Evolutionary conservation across 352 stramenopile species (phyloP), one percentile per base, ranked within the genome.

Genomic region (Phytophthora lateralis): DNA sequence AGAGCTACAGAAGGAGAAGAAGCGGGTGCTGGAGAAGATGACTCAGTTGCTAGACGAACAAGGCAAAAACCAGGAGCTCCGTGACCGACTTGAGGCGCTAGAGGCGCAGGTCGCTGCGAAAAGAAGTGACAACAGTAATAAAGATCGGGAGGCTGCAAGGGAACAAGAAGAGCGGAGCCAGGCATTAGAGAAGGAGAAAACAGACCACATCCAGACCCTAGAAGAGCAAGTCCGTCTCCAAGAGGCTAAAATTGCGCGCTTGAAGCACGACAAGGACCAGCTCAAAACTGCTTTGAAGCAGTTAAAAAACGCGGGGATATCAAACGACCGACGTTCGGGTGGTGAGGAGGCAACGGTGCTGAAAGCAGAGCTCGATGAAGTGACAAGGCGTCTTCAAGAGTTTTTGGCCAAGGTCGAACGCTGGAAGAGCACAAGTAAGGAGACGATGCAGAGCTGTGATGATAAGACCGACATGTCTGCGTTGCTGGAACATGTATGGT

Each of bases 1-100:
- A 14, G 75, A 89, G 44, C 50, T 93, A 4, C 72, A 89, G 46
- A 80, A 78, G 5, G 84, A 93, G 47, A 89, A 91, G 62, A 82
- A 82, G 56, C 78, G 75, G 17, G 78, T 88, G 37, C 53, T 90
- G 38, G 65, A 88, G 26, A 90, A 89, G 54, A 89, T 87, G 76
- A 82, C 78, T 2, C 75, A 85, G 27, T 47, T 91, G 15, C 63
- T 90, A 5, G 71, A 89, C 14, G 82, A 90, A 27, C 80, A 93
- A 49, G 66, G 65, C 35, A 90, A 88, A 50, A 84, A 65, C 24
- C 80, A 90, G 55, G 72, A 82, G 8, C 57, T 90, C 10, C 71
- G 80, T 48, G 72, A 69, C 9, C 68, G 74, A 49, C 21, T 90
- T 7, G 65, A 80, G 27, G 48, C 41, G 9, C 50, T 80, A 27